phyloP scores from a whole-genome alignment of 306 rosid genomes.

The Rubus parviflorus region DNA sequence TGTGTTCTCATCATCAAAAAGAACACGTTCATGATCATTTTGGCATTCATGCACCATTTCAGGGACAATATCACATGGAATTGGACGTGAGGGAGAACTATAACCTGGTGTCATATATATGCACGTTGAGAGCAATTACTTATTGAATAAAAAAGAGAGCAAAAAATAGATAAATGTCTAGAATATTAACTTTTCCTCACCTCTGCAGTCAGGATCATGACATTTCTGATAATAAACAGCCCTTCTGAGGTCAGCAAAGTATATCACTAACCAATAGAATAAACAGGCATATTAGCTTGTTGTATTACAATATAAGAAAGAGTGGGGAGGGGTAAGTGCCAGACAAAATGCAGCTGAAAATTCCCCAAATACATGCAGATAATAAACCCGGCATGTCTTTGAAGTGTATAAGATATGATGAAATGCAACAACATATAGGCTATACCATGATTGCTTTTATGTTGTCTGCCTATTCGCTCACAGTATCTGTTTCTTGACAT shows the following conservation, averaged over 20 bases:
- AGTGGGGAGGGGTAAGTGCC: neutral
- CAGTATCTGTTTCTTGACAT: conserved; percentile 87
- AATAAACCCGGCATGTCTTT: neutral
- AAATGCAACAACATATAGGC: neutral
- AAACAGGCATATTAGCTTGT: conserved; percentile 32
- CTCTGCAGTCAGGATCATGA: conserved; percentile 95
- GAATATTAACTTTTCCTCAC: conserved; percentile 35
- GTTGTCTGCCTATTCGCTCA: conserved; percentile 89
- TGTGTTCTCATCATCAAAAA: conserved; percentile 29
- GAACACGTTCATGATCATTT: conserved; percentile 23
- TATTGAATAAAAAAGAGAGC: neutral
- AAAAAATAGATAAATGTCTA: neutral
- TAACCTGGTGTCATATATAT: conserved; percentile 57
- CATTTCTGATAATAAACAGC: conserved; percentile 90
- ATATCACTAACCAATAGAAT: conserved; percentile 68
- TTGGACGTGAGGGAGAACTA: conserved; percentile 66
- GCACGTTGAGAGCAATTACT: conserved; percentile 15
- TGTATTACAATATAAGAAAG: neutral
- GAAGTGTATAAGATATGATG: neutral
- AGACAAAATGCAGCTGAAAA: neutral
- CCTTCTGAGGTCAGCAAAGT: conserved; percentile 75
- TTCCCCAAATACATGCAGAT: neutral
- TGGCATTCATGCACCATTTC: conserved; percentile 33
- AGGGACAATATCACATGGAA: conserved; percentile 57
- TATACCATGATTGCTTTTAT: conserved; percentile 95